Percentiles rank a stretch among this genome's conserved stretches.
These are phyloP conservation scores for Parathielavia hyrcaniae DNA, from an alignment of 495 filamentous ascomycete species.

Conservation along the genomic window DNA sequence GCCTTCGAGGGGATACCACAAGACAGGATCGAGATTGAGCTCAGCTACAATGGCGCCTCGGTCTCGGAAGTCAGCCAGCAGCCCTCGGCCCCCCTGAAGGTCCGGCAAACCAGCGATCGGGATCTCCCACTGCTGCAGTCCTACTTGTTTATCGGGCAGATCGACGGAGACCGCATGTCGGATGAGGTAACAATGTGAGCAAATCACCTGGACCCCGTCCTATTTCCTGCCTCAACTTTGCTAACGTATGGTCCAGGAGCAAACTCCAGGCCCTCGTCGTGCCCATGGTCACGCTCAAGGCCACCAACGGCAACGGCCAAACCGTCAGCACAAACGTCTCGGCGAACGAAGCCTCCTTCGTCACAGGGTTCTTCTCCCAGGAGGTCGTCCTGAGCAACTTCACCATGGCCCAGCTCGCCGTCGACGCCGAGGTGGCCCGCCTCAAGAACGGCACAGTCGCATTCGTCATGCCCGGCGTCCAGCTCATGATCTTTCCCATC, in stretches of 20 bases:
- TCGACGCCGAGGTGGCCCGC: constrained; percentile 29
- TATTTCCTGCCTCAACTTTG: neutral
- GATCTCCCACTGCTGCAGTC: constrained; percentile 40
- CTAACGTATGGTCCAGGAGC: constrained; percentile 37
- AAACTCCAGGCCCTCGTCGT: constrained; percentile 55
- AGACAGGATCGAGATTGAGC: constrained; percentile 50
- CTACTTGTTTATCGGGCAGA: constrained; percentile 50
- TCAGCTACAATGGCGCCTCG: constrained; percentile 55
- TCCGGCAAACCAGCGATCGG: constrained; percentile 9
- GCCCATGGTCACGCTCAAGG: constrained; percentile 56
- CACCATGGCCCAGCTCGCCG: constrained; percentile 36
- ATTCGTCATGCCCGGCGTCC: constrained; percentile 61
- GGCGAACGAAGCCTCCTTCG: constrained; percentile 59
- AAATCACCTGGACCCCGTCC: neutral
- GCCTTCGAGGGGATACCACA: constrained; percentile 52
- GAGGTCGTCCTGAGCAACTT: constrained; percentile 41
- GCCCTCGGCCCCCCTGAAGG: constrained; percentile 13
- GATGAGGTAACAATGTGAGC: constrained; percentile 39
- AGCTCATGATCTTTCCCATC: constrained; percentile 60
- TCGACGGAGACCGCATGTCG: constrained; percentile 42
- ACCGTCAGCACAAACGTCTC: constrained; percentile 55
- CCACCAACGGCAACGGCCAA: constrained; percentile 38
- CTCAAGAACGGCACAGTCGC: constrained; percentile 40
- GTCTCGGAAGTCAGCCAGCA: constrained; percentile 41
- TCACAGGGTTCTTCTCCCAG: constrained; percentile 59